These are phyloP conservation scores for Litsea cubeba DNA, from an alignment of 164 flowering plant species.

Conservation along the genomic window DNA sequence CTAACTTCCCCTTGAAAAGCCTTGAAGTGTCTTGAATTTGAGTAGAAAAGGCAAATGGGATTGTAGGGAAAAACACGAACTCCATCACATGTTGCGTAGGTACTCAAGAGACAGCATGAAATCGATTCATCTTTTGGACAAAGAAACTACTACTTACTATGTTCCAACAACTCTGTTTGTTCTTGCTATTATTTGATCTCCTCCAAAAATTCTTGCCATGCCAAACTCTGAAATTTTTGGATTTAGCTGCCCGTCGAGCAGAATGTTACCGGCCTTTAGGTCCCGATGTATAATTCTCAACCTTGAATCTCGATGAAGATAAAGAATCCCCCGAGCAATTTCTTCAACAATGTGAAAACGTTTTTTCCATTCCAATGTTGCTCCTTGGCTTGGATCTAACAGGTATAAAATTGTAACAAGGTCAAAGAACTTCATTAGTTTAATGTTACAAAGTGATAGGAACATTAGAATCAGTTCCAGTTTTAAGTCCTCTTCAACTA, in stretches of 20 bases:
- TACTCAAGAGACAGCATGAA: not conserved
- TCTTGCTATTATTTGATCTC: conserved; percentile 17
- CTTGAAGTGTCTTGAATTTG: too few species aligned
- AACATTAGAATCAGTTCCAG: not conserved
- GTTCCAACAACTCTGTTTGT: conserved; percentile 26
- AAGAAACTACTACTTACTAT: conserved; percentile 21
- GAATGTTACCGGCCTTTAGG: conserved; percentile 33
- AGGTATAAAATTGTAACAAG: not conserved
- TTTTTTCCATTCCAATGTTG: conserved; percentile 23
- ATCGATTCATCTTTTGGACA: not conserved
- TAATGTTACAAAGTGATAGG: not conserved
- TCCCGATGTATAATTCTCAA: conserved; percentile 36
- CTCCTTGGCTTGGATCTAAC: conserved; percentile 19
- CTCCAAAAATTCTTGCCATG: conserved; percentile 29
- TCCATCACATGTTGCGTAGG: not conserved
- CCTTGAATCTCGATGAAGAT: conserved; percentile 40
- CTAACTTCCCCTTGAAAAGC: too few species aligned
- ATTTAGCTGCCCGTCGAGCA: conserved; percentile 31
- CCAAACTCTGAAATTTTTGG: conserved; percentile 46
- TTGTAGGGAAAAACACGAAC: too few species aligned
- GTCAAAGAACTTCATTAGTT: not conserved
- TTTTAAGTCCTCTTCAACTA: not conserved
- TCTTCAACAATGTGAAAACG: conserved; percentile 28
- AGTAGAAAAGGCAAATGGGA: not conserved
- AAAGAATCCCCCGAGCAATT: conserved; percentile 28